Evolutionary conservation across 257 asterid genomes (phyloP).

Genomic region (Solanum gandarillasii): DNA sequence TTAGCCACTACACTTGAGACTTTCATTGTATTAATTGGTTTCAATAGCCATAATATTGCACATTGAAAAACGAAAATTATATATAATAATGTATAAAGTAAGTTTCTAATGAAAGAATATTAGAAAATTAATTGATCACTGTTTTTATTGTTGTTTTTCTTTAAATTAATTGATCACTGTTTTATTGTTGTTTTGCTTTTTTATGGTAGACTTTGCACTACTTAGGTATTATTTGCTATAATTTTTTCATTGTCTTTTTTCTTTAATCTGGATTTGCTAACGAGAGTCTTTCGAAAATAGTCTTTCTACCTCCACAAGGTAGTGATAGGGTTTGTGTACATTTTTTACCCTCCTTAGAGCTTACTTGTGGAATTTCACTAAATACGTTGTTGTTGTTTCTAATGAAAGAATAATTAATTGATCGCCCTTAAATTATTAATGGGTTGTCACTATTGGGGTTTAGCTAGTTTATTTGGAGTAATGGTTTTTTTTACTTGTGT

Average conservation of each 20-base stretch:
- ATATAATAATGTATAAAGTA: not conserved
- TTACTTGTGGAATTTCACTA: rapidly evolving
- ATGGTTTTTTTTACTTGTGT: not conserved
- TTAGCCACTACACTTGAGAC: not conserved
- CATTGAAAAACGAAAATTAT: not conserved
- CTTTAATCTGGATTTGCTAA: too few relatives aligned
- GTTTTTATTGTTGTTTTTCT: too few relatives aligned
- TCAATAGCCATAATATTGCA: not conserved
- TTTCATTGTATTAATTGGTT: not conserved
- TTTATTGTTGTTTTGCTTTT: not conserved
- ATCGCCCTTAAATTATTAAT: not conserved
- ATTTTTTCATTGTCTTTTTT: too few relatives aligned
- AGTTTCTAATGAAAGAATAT: not conserved
- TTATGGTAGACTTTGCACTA: not conserved
- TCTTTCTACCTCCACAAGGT: too few relatives aligned
- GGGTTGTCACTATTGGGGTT: not conserved
- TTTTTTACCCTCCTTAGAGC: not conserved
- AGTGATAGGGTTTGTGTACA: too few relatives aligned
- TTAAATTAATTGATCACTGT: not conserved
- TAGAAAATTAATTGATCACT: not conserved
- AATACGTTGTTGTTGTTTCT: not conserved
- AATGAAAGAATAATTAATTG: not conserved
- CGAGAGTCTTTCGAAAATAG: not conserved
- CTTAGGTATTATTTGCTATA: not conserved
- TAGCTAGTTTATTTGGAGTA: not conserved